Percentiles rank a stretch among this genome's conserved stretches.
Evolutionary conservation across 495 filamentous ascomycete genomes (phyloP).

Genomic region (Hyaloscypha hepaticicola): DNA sequence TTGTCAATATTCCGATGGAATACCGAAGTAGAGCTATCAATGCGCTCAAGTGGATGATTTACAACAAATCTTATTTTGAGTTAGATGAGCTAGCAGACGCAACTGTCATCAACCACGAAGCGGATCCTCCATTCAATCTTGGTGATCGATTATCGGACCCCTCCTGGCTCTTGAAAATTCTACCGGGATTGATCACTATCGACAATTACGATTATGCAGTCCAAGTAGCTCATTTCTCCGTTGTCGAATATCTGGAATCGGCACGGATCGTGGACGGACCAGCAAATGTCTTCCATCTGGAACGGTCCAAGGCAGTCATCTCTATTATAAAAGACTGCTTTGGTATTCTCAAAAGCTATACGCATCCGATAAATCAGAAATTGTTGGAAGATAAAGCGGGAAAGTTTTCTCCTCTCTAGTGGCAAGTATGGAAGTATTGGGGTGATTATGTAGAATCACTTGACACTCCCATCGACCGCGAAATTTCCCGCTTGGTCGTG

Average conservation of each 20-base stretch:
- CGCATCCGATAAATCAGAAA: too few species aligned
- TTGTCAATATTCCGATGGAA: conserved; percentile 22
- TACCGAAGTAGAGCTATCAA: background rate
- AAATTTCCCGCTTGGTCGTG: too few species aligned
- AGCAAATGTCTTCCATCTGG: background rate
- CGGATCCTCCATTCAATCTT: background rate
- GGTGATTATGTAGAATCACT: too few species aligned
- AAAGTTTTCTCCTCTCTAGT: too few species aligned
- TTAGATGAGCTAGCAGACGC: conserved; percentile 1
- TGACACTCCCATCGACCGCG: too few species aligned
- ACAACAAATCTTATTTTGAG: background rate
- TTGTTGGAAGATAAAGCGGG: too few species aligned
- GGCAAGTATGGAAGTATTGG: too few species aligned
- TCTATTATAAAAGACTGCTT: too few species aligned
- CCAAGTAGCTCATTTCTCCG: background rate
- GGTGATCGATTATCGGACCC: background rate
- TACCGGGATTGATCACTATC: background rate
- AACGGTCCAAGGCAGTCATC: too few species aligned
- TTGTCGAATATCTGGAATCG: background rate
- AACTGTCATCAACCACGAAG: background rate
- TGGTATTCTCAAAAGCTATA: too few species aligned
- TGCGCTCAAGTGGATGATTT: background rate
- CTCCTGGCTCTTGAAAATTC: background rate
- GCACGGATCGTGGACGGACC: background rate
- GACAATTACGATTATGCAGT: too few species aligned